Percentiles rank a stretch among this genome's conserved stretches.
These are phyloP conservation scores for Vigna trinervia DNA, from an alignment of 306 rosid species.

Conservation along the genomic window DNA sequence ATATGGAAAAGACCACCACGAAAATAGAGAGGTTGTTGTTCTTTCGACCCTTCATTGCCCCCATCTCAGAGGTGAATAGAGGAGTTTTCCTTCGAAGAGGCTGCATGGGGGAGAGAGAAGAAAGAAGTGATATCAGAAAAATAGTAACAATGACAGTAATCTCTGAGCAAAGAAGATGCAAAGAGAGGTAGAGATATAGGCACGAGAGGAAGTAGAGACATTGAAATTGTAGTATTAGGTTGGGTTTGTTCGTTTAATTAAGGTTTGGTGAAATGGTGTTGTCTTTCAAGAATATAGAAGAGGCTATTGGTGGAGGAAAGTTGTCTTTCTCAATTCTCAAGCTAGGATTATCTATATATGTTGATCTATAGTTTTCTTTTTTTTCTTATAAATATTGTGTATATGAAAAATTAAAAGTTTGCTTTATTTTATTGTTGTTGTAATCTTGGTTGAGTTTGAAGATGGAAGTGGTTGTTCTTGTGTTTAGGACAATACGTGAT, in stretches of 20 bases:
- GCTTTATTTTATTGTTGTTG: not conserved
- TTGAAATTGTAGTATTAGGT: slow-evolving; percentile 44
- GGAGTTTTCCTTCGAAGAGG: slow-evolving; percentile 75
- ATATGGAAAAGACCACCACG: slow-evolving; percentile 77
- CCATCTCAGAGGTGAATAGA: slow-evolving; percentile 64
- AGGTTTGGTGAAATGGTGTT: slow-evolving; percentile 85
- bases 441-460: slow-evolving; percentile 39
- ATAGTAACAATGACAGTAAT: not conserved
- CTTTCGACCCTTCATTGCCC: slow-evolving; percentile 77
- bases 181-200: slow-evolving; percentile 64
- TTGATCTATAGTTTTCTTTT: too few species aligned
- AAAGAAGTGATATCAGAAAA: not conserved
- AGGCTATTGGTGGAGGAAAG: slow-evolving; percentile 59
- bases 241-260: slow-evolving; percentile 57
- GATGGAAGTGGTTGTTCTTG: not conserved
- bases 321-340: slow-evolving; percentile 65
- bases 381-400: not conserved
- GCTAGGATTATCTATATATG: not conserved
- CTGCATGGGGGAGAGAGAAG: slow-evolving; percentile 63
- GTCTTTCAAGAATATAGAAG: slow-evolving; percentile 56
- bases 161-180: slow-evolving; percentile 30
- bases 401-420: too few species aligned
- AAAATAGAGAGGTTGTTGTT: slow-evolving; percentile 79
- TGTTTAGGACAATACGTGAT: slow-evolving; percentile 39
- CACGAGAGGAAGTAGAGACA: slow-evolving; percentile 41